These are phyloP conservation scores for Amphicarpaea edgeworthii DNA, from an alignment of 306 rosid species.

Conservation along the genomic window DNA sequence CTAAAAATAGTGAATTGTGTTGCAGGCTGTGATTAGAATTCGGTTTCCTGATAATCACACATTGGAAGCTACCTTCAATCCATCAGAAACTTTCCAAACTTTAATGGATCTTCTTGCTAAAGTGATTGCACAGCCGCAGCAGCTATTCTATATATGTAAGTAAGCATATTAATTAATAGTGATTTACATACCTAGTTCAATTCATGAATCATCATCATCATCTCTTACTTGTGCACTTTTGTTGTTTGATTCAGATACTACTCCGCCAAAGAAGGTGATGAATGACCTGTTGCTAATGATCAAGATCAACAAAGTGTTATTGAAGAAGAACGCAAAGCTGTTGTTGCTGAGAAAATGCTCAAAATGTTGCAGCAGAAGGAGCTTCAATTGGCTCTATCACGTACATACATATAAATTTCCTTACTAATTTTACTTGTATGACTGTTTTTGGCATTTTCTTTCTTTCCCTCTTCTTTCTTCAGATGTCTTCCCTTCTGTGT, in stretches of 20 bases:
- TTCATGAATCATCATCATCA: too few species aligned
- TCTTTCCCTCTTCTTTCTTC: background rate
- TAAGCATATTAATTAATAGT: slow-evolving; percentile 62
- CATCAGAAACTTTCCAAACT: slow-evolving; percentile 81
- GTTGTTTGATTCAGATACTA: slow-evolving; percentile 67
- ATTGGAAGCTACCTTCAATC: slow-evolving; percentile 81
- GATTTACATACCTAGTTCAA: too few species aligned
- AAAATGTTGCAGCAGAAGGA: too few species aligned
- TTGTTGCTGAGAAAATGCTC: too few species aligned
- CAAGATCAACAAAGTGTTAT: too few species aligned
- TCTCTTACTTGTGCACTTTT: slow-evolving; percentile 38
- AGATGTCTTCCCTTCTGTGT: too few species aligned
- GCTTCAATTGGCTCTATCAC: too few species aligned
- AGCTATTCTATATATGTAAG: slow-evolving; percentile 82
- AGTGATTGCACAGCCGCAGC: slow-evolving; percentile 77
- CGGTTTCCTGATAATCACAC: slow-evolving; percentile 93
- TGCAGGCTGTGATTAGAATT: slow-evolving; percentile 83
- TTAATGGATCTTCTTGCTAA: slow-evolving; percentile 74
- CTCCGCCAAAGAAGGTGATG: slow-evolving; percentile 85
- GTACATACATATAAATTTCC: too few species aligned
- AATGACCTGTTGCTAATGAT: slow-evolving; percentile 66
- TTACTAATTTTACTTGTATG: too few species aligned
- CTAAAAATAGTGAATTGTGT: background rate
- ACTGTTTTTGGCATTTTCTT: too few species aligned
- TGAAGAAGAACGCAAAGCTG: too few species aligned